Evolutionary conservation across 2,329 filamentous ascomycete species (phyloP), one percentile per base, ranked within the genome.

Genomic region (Leptodontidium sp.): DNA sequence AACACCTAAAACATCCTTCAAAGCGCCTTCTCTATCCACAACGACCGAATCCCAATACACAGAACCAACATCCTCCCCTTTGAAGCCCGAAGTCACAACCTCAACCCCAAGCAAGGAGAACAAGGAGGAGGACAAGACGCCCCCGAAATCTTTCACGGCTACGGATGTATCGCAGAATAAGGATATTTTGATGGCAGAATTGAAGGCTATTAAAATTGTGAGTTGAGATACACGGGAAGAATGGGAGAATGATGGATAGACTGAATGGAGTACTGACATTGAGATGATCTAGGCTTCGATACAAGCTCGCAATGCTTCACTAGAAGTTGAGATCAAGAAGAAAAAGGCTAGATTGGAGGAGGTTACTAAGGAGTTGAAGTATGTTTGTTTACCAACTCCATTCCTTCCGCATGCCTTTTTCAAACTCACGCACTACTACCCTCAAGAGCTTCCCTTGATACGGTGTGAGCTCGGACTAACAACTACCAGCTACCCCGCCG

Each of bases 261-360:
- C 52, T 12, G 8, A 15, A 53, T 12, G 15, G 21, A 26, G 2
- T 67, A 21, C 59, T 68, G 15, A 64, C 47, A n/a, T 21, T 50
- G 21, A 53, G n/a, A 45, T 14, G 8, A 8, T 17, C 7, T 21
- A 78, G 76, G 69, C 75, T 9, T 78, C 75, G 0, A 69, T 78
- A 8, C 80, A 86, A 77, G 75, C 80, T 14, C 85, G 84, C 63
- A 82, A 86, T 26, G 76, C 81, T 0, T 77, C 80, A 26, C 80
- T 88, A 3, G 78, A 82, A 74, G 68, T 68, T 24, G 77, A 79
- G 45, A 74, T 79, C 21, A 66, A 69, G 1, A 61, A 50, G 14
- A 75, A 74, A 38, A 78, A 75, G 35, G 71, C 74, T 4, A 79
- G 81, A 66, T 75, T 83, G 43, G 78, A 78, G 74, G 82, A 79